Conservation (phyloP, 2,329 filamentous ascomycete species). For the Chalara sp. region DNA sequence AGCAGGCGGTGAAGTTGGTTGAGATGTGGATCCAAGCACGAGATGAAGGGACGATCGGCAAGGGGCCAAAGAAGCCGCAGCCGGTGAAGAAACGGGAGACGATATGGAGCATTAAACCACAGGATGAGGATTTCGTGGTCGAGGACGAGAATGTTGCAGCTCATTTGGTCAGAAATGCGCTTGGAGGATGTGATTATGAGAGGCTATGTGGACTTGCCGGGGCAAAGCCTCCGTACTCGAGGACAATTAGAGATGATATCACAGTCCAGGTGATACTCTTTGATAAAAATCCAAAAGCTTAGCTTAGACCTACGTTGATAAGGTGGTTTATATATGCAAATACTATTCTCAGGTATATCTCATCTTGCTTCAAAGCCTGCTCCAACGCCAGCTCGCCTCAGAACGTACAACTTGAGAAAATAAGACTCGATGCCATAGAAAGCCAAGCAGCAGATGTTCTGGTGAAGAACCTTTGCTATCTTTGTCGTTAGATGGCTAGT, state of each 20-base stretch:
- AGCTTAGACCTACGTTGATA: too few species aligned
- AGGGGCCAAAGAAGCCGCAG: neutral
- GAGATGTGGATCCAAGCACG: conserved; percentile 5
- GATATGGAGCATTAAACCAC: neutral
- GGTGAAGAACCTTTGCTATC: too few species aligned
- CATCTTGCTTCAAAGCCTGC: too few species aligned
- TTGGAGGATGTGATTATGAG: conserved; percentile 69
- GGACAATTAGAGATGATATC: conserved; percentile 63
- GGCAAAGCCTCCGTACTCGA: conserved; percentile 61
- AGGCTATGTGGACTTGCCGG: conserved; percentile 69
- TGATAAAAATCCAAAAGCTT: conserved; percentile 26
- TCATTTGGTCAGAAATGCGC: conserved; percentile 72
- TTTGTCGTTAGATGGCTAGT: too few species aligned
- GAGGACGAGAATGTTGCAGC: conserved; percentile 78
- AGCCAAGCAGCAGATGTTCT: too few species aligned
- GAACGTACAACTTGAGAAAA: too few species aligned
- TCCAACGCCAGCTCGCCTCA: too few species aligned
- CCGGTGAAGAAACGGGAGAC: too few species aligned
- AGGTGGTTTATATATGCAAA: too few species aligned
- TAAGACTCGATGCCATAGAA: too few species aligned
- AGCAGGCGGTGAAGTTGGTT: conserved; percentile 52
- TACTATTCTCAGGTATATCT: too few species aligned
- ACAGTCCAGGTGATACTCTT: conserved; percentile 86
- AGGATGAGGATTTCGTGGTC: conserved; percentile 60
- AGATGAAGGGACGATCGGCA: neutral